These are phyloP conservation scores for Flaveria trinervia DNA, from an alignment of 129 eudicot species.

Conservation along the genomic window DNA sequence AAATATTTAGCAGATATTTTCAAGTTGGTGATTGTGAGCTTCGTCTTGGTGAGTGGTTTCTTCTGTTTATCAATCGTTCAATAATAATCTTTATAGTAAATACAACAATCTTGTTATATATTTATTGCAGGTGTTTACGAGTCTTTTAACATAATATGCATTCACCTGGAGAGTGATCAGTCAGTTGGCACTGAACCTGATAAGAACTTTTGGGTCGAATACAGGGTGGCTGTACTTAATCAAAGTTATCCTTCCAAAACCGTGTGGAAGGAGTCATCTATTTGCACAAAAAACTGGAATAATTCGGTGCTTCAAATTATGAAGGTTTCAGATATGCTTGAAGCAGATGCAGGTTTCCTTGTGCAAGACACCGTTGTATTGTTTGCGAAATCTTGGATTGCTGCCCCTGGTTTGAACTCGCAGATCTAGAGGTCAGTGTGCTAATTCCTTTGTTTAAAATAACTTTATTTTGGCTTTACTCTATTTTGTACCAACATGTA, in stretches of 20 bases:
- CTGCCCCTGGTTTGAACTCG: constrained; percentile 98
- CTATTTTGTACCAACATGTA: background rate
- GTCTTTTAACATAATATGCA: constrained; percentile 96
- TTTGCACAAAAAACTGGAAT: constrained; percentile 97
- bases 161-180: constrained; percentile 96
- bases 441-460: constrained; percentile 4
- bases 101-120: constrained; percentile 13
- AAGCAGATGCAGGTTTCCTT: constrained; percentile 91
- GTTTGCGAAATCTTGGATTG: constrained; percentile 97
- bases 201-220: constrained; percentile 95
- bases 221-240: constrained; percentile 89
- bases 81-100: background rate
- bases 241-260: constrained; percentile 90
- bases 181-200: constrained; percentile 86
- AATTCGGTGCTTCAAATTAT: constrained; percentile 97
- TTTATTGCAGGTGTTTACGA: constrained; percentile 82
- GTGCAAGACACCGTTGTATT: constrained; percentile 84
- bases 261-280: constrained; percentile 95
- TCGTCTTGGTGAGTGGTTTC: constrained; percentile 74
- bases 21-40: constrained; percentile 99
- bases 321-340: constrained; percentile 97
- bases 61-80: constrained; percentile 9
- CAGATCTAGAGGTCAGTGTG: constrained; percentile 85
- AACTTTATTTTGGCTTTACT: background rate
- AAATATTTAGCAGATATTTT: constrained; percentile 94